Evolutionary conservation across 495 filamentous ascomycete genomes (phyloP), one percentile per base, ranked within the genome.

Genomic region (Elaphomyces granulatus): DNA sequence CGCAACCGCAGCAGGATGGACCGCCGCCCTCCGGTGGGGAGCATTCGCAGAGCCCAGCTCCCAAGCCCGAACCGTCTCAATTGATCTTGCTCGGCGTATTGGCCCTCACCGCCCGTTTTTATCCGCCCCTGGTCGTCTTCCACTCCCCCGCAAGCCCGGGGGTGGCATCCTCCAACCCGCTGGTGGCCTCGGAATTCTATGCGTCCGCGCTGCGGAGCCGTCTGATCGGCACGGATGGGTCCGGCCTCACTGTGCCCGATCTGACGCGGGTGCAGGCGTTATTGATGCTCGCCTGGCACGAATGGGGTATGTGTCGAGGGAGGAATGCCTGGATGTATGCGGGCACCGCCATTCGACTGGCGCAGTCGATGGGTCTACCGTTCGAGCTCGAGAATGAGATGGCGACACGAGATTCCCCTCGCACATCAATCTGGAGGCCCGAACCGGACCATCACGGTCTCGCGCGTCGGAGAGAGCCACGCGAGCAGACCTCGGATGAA

Each of bases 271-370:
- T 81, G 2, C 82, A 88, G 49, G 81, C 80, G 3, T 65, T 83
- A 15, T 60, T 90, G 32, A 90, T 92, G 83, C 64, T 94, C 8
- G 80, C 76, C 1, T 64, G 90, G 15, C 83, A 90, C 48, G 83
- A 88, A 50, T 90, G 84, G 83, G 79, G 80, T 20, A 83, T 83
- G 63, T 75, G 71, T 23, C 74, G 82, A 31, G 84, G 81, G 1
- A 70, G 76, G 45, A 76, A 72, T 40, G 82, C 83, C 8, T 90
- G 82, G 78, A 63, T 85, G 44, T 81, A 81, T 44, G 71, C 87
- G 12, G 83, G 84, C 6, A 64, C 76, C 45, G 85, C 85, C 20
- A 82, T 87, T 19, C 72, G 83, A n/a, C 56, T 74, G 33, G 78
- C 83, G 2, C 80, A 84, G 45, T 70, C 75, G 4, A 70, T 85